Base-by-base conservation (phyloP, 257 asterid genomes). In the Solanum lycopersicoides region DNA sequence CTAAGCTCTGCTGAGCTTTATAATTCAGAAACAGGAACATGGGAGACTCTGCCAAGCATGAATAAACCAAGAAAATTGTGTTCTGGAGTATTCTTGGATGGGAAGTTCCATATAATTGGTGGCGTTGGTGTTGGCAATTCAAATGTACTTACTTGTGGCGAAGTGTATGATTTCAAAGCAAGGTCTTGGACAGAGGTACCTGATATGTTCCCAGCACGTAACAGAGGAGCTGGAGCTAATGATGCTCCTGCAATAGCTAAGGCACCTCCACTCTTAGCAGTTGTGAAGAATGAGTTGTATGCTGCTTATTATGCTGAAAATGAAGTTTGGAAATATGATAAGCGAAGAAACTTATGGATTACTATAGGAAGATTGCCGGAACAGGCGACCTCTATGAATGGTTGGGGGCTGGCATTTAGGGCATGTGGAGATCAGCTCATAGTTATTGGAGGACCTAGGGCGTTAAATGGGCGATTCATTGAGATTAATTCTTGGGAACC, bases 371-470 rank as follows among this genome's bases (percentile, higher is more conserved):
- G 93, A 25, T 84, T 96, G 90, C 99, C 99, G 0, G 95, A 93
- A 30, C 91, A 93, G 6, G 96, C 96, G 2, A 89, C 92, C 30
- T 95, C 99, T 1, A 93, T 93, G 94, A 90, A 90, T 13, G 98
- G 98, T 21, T 96, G 99, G 99, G 99, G 99, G 11, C 65, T 94
- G n/a, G 99, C 99, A 15, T 96, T 96, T 83, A 90, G 97, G 91
- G 98, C 94, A 3, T 96, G 98, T 39, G 98, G 99, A 4, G 93
- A 94, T 89, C 94, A 90, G 59, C 94, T 96, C 4, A 90, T 95
- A 44, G 96, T 95, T 85, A 91, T 96, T 7, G 98, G 99, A 6
- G 99, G 98, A 63, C 99, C 97, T 0, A 91, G 95, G 53, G 90
- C 87, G 3, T 83, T 89, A 2, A 91, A 92, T 16, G 98, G 94